Conservation (phyloP, 345 rosid species). For the Ceriops tagal region DNA sequence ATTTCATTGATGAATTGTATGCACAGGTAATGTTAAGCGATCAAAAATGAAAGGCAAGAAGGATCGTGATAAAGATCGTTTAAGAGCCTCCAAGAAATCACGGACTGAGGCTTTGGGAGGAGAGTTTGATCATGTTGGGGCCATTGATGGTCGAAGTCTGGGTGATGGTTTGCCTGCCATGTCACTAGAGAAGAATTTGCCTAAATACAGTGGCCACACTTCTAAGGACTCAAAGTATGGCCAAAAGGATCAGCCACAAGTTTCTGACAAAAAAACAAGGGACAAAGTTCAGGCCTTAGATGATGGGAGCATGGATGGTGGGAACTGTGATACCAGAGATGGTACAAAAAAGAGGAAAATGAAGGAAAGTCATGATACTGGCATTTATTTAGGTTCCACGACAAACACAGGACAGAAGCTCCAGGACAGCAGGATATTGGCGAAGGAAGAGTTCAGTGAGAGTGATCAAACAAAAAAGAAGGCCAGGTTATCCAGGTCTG, state of each 20-base stretch:
- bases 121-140: conserved; percentile 44
- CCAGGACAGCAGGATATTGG: conserved; percentile 30
- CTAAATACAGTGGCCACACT: conserved; percentile 33
- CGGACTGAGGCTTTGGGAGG: conserved; percentile 48
- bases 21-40: conserved; percentile 50
- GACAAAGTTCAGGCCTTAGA: conserved; percentile 31
- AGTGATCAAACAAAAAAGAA: conserved; percentile 56
- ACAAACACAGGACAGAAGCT: conserved; percentile 28
- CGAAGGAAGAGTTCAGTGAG: conserved; percentile 49
- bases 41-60: conserved; percentile 59
- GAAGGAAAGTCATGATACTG: conserved; percentile 41
- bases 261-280: conserved; percentile 43
- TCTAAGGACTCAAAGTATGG: conserved; percentile 39
- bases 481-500: conserved; percentile 48
- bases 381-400: conserved; percentile 23
- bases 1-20: conserved; percentile 22
- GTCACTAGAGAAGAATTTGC: conserved; percentile 44
- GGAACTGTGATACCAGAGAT: conserved; percentile 37
- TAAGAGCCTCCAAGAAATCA: conserved; percentile 58
- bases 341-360: conserved; percentile 54
- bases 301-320: conserved; percentile 47
- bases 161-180: conserved; percentile 44
- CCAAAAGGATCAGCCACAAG: conserved; percentile 33
- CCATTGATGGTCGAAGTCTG: conserved; percentile 37
- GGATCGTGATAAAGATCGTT: conserved; percentile 46